phyloP scores from a whole-genome alignment of 129 eudicot genomes.

The Smallanthus sonchifolius region DNA sequence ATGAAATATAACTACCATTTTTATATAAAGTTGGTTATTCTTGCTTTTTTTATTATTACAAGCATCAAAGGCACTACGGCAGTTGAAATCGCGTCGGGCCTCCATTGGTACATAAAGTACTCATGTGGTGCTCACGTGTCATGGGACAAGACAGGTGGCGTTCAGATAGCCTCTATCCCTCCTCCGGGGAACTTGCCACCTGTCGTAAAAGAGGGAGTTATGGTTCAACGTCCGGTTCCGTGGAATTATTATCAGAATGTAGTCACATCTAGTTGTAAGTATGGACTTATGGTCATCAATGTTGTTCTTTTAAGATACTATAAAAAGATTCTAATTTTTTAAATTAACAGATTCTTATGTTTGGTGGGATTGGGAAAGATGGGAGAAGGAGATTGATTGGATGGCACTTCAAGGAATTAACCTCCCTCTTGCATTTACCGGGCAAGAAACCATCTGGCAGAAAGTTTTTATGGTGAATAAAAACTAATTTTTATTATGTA shows the following conservation, averaged over 20 bases:
- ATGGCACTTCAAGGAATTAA: constrained; percentile 99
- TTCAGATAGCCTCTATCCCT: constrained; percentile 73
- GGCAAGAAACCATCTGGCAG: constrained; percentile 97
- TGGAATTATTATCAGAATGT: constrained; percentile 98
- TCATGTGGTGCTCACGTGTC: constrained; percentile 90
- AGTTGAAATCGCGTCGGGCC: constrained; percentile 79
- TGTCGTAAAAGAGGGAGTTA: constrained; percentile 60
- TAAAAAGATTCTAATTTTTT: constrained; percentile 7
- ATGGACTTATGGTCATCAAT: not conserved
- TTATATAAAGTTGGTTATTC: not conserved
- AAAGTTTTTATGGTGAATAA: constrained; percentile 80
- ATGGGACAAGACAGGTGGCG: constrained; percentile 97
- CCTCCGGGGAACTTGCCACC: constrained; percentile 69
- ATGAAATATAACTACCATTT: not conserved
- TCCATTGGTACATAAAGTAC: constrained; percentile 90
- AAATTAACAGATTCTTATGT: constrained; percentile 71
- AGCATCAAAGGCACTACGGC: constrained; percentile 83
- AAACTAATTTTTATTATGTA: constrained; percentile 5
- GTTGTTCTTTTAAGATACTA: not conserved
- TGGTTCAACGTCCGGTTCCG: constrained; percentile 75
- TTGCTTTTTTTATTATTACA: not conserved
- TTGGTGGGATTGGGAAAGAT: constrained; percentile 99
- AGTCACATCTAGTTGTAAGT: constrained; percentile 94
- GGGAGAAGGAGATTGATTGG: constrained; percentile 99
- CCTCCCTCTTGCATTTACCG: constrained; percentile 91